Evolutionary conservation across 768 basidiomycete genomes (phyloP).

Genomic region (Pleurotus giganteus): DNA sequence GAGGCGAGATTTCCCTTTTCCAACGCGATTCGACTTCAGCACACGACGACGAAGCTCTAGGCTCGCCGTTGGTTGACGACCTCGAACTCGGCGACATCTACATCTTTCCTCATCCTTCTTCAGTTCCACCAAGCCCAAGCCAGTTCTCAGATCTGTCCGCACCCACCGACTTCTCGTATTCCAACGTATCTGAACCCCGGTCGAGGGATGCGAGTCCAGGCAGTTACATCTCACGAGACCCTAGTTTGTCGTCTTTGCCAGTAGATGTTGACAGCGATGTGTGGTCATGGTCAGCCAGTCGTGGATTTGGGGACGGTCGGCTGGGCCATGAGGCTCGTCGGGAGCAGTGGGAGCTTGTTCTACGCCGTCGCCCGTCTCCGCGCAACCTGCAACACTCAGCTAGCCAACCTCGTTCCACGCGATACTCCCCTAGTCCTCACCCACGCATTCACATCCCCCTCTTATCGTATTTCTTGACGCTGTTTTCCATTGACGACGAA

Average conservation of each 20-base stretch:
- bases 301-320: background rate
- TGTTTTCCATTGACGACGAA: conserved; percentile 36
- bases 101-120: conserved; percentile 20
- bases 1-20: background rate
- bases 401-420: background rate
- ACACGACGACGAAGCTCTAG: too few relatives aligned
- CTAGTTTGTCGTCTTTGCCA: background rate
- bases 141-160: conserved; percentile 15
- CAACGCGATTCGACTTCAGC: background rate
- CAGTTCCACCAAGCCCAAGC: conserved; percentile 17
- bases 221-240: background rate
- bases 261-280: background rate
- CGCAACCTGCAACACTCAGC: background rate
- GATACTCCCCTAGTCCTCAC: conserved; percentile 18
- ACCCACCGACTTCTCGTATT: conserved; percentile 10
- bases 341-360: conserved; percentile 3
- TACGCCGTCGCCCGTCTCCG: background rate
- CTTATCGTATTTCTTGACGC: conserved; percentile 32
- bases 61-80: background rate
- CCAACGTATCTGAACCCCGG: conserved; percentile 12
- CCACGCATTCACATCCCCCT: conserved; percentile 33
- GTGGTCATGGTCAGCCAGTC: conserved; percentile 2
- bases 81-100: conserved; percentile 14
- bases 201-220: conserved; percentile 9
- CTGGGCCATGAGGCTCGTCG: background rate